Evolutionary conservation across 1,139 yeast species (phyloP).

Genomic region (Ogataea hybrid): DNA sequence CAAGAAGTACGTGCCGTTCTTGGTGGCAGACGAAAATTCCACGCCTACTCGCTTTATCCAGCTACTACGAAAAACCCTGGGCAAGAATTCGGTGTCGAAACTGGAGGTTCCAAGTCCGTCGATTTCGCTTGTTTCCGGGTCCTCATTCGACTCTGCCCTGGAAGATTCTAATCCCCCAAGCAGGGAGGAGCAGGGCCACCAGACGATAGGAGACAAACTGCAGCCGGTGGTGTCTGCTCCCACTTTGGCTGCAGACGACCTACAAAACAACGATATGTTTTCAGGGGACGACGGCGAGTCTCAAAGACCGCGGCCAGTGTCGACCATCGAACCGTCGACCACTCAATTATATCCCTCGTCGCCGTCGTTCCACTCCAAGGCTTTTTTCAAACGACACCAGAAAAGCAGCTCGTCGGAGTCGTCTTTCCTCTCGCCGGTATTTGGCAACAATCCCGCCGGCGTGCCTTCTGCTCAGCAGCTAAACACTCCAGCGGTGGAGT

Average conservation of each 20-base stretch:
- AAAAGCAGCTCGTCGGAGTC: conserved; percentile 58
- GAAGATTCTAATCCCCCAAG: too few species aligned
- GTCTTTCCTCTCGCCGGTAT: conserved; percentile 35
- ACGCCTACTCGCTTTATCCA: conserved; percentile 58
- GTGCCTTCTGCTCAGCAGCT: conserved; percentile 1
- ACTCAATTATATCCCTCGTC: conserved; percentile 34
- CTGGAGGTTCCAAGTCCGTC: conserved; percentile 12
- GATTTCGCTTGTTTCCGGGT: conserved; percentile 16
- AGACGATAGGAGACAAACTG: conserved; percentile 21
- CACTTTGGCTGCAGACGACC: conserved; percentile 11
- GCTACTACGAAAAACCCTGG: conserved; percentile 46
- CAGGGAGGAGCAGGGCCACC: neutral
- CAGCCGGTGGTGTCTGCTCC: conserved; percentile 33
- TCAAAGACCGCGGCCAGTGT: conserved; percentile 46
- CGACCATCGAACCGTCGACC: conserved; percentile 46
- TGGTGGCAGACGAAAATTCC: conserved; percentile 45
- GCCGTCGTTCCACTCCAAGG: conserved; percentile 40
- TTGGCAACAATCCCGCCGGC: conserved; percentile 20
- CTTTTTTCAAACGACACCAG: conserved; percentile 58
- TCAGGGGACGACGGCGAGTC: neutral
- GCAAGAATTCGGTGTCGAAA: conserved; percentile 29
- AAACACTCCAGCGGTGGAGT: conserved; percentile 4
- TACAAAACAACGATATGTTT: neutral
- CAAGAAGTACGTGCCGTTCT: conserved; percentile 45
- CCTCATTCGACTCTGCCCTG: conserved; percentile 12